Percentiles rank a stretch among this genome's conserved stretches.
Evolutionary conservation across 768 basidiomycete species (phyloP).

Genomic region (Steccherinum ochraceum): DNA sequence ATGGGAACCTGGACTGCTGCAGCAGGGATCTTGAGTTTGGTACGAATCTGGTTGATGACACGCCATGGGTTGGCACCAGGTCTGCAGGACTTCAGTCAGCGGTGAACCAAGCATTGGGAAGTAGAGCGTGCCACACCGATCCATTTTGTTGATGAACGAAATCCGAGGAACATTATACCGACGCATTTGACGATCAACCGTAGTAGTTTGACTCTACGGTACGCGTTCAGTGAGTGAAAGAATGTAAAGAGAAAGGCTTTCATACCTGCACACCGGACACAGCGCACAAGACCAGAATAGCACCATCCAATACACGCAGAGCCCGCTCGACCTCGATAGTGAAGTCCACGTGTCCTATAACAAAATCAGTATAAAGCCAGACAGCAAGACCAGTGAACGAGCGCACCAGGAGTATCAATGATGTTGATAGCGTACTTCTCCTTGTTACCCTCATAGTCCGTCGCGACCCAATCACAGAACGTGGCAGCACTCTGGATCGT

Average conservation of each 20-base stretch:
- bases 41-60: constrained; percentile 85
- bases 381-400: constrained; percentile 9
- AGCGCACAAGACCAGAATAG: constrained; percentile 92
- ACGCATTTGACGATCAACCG: constrained; percentile 98
- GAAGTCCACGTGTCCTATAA: constrained; percentile 89
- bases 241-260: constrained; percentile 4
- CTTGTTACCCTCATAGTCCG: constrained; percentile 50
- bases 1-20: constrained; percentile 97
- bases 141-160: constrained; percentile 99
- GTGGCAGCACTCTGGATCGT: constrained; percentile 99
- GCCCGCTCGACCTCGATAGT: constrained; percentile 99
- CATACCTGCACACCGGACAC: constrained; percentile 91
- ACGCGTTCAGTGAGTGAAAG: not conserved
- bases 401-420: constrained; percentile 90
- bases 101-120: not conserved
- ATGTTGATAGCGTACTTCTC: constrained; percentile 94
- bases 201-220: constrained; percentile 89
- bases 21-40: constrained; percentile 86
- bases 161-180: constrained; percentile 93
- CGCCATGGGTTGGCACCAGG: constrained; percentile 98
- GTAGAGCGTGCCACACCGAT: constrained; percentile 46
- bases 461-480: constrained; percentile 92
- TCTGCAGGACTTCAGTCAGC: constrained; percentile 29
- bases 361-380: constrained; percentile 21
- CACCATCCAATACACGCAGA: constrained; percentile 92